Base-by-base conservation (phyloP, 1,284 basidiomycete species). In the Ganoderma boninense region DNA sequence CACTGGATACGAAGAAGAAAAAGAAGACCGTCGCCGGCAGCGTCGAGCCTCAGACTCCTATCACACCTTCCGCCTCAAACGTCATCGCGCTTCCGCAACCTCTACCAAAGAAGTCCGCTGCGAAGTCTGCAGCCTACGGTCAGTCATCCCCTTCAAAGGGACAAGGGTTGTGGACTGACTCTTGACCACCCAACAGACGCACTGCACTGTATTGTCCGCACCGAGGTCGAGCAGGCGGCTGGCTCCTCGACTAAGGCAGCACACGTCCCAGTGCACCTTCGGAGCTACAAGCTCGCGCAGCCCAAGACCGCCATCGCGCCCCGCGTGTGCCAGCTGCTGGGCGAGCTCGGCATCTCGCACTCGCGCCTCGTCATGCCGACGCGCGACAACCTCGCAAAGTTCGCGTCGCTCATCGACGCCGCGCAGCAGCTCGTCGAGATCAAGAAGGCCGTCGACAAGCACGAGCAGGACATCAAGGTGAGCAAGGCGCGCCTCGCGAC, bases 311-410 rank as follows among this genome's bases (percentile, higher is more conserved):
- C 90, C 57, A 85, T 92, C n/a, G 88, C 89, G 3, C 89, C 88
- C 69, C 89, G 93, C 84, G 89, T 97, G 75, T 86, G 89, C 3
- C 90, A 93, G 70, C 86, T 92, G 18, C 86, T 98, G 29, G 81
- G 86, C 20, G 95, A 97, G 79, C 85, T 97, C 20, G 92, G 92
- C 16, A 84, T 97, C 46, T 87, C 86, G n/a, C 86, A 90, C 71
- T 86, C 86, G 20, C 89, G 93, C 16, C 87, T 98, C 65, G 93
- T 97, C 73, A 97, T 98, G 95, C 96, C 97, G 18, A 97, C 97
- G 1, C 87, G 90, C 43, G 89, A 91, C 38, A 97, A 95, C 74
- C 85, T 92, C 65, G 85, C 87, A 64, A 89, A 88, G 72, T 85
- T 96, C 44, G 95, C 97, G 72, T 84, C 85, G 5, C 81, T 98